A percentile compares a stretch with the other conserved stretches of the same genome.
These are phyloP conservation scores for Zarea fungicola DNA, from an alignment of 2,329 filamentous ascomycete species.

Conservation along the genomic window DNA sequence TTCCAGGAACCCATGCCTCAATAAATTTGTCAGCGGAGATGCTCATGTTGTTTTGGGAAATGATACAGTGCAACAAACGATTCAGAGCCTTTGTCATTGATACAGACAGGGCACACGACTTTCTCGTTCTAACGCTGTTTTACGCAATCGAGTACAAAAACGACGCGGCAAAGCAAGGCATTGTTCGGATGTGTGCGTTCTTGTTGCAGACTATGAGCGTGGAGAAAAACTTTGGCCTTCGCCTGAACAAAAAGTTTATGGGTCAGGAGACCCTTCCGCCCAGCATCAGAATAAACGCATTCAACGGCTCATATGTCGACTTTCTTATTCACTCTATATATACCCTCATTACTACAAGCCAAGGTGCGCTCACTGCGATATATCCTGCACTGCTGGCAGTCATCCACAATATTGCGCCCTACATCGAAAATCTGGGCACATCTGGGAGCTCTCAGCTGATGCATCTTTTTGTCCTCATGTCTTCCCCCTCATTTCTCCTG, in stretches of 20 bases:
- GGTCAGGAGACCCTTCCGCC: slow-evolving; percentile 81
- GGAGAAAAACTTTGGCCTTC: slow-evolving; percentile 83
- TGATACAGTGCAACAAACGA: slow-evolving; percentile 93
- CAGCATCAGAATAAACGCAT: slow-evolving; percentile 75
- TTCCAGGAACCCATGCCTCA: slow-evolving; percentile 75
- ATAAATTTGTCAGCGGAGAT: slow-evolving; percentile 90
- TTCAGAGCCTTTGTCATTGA: slow-evolving; percentile 97
- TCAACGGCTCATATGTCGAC: slow-evolving; percentile 87
- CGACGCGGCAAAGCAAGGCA: slow-evolving; percentile 81
- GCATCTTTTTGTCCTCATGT: slow-evolving; percentile 88
- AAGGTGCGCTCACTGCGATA: slow-evolving; percentile 83
- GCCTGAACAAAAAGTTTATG: slow-evolving; percentile 83
- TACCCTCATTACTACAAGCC: slow-evolving; percentile 82
- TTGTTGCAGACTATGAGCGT: slow-evolving; percentile 91
- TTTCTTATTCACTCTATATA: slow-evolving; percentile 95
- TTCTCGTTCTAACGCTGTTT: slow-evolving; percentile 83
- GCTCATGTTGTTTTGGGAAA: slow-evolving; percentile 96
- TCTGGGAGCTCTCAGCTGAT: slow-evolving; percentile 75
- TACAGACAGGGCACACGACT: slow-evolving; percentile 88
- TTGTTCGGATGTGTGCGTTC: slow-evolving; percentile 97
- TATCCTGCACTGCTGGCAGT: slow-evolving; percentile 90
- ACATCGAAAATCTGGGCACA: slow-evolving; percentile 70
- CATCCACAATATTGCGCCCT: slow-evolving; percentile 87
- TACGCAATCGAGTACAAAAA: slow-evolving; percentile 87
- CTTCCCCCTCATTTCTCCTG: slow-evolving; percentile 83